phyloP scores from a whole-genome alignment of 495 filamentous ascomycete genomes.

The Hypomontagnella submonticulosa region DNA sequence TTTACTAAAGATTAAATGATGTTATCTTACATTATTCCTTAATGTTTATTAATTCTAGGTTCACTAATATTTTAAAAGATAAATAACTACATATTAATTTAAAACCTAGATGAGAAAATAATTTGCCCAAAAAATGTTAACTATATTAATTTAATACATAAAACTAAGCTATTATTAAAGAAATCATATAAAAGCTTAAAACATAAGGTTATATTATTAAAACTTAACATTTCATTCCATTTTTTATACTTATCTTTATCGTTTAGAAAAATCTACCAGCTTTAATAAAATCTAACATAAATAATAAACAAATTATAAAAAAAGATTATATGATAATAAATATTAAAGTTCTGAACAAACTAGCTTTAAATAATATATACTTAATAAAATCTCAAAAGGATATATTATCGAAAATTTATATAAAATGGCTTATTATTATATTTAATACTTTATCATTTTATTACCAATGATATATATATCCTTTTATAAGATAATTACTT shows the following conservation, averaged over 20 bases:
- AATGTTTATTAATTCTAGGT: conserved; percentile 6
- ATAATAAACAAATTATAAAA: conserved; percentile 6
- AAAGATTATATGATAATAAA: conserved; percentile 3
- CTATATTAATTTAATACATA: background rate
- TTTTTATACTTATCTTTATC: conserved; percentile 1
- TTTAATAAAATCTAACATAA: background rate
- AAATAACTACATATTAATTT: conserved; percentile 1
- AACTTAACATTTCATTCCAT: background rate
- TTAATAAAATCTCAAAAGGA: conserved; percentile 4
- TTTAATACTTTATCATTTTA: background rate
- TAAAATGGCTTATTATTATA: background rate
- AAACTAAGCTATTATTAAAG: background rate
- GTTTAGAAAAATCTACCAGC: background rate
- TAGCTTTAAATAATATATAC: conserved; percentile 15
- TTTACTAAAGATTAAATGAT: background rate
- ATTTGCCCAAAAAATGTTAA: background rate
- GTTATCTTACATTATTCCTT: conserved; percentile 1
- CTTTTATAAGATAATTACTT: background rate
- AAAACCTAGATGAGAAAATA: conserved; percentile 1
- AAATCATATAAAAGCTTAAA: conserved; percentile 1
- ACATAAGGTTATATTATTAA: too few relatives aligned
- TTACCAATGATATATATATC: background rate
- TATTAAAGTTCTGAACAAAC: background rate
- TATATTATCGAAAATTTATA: conserved; percentile 4
- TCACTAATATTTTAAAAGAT: background rate